phyloP scores from a whole-genome alignment of 176 grass and related monocot genomes.

The Oropetium thomaeum region DNA sequence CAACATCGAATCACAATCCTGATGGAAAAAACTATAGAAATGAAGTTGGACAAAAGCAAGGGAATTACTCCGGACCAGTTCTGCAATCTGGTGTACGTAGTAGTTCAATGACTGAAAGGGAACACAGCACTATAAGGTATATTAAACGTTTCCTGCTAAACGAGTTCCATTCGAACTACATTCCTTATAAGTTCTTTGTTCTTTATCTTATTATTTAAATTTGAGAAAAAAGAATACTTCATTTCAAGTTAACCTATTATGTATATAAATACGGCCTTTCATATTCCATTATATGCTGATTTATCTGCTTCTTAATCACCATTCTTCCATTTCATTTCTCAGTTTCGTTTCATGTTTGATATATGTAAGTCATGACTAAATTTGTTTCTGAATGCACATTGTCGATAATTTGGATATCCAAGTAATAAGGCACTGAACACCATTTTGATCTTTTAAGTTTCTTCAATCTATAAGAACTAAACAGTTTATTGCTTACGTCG shows the following conservation, averaged over 20 bases:
- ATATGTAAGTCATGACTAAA: not conserved
- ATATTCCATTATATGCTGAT: slow-evolving; percentile 2
- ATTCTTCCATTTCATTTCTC: not conserved
- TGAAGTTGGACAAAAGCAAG: slow-evolving; percentile 57
- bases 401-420: not conserved
- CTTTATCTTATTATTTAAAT: not conserved
- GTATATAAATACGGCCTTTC: not conserved
- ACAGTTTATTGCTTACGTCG: not conserved
- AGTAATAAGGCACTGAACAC: not conserved
- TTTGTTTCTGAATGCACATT: not conserved
- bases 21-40: slow-evolving; percentile 33
- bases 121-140: slow-evolving; percentile 52
- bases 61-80: slow-evolving; percentile 70
- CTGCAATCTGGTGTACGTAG: slow-evolving; percentile 30
- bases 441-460: slow-evolving; percentile 12
- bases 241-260: slow-evolving; percentile 7
- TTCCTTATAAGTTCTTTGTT: not conserved
- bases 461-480: not conserved
- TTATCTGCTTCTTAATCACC: not conserved
- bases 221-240: not conserved
- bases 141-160: slow-evolving; percentile 7
- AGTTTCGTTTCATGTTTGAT: not conserved
- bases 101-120: slow-evolving; percentile 47
- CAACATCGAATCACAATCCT: slow-evolving; percentile 54
- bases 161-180: not conserved